Percentiles rank a stretch among this genome's conserved stretches.
These are phyloP conservation scores for Serendipita indica DNA, from an alignment of 768 basidiomycete species.

Conservation along the genomic window DNA sequence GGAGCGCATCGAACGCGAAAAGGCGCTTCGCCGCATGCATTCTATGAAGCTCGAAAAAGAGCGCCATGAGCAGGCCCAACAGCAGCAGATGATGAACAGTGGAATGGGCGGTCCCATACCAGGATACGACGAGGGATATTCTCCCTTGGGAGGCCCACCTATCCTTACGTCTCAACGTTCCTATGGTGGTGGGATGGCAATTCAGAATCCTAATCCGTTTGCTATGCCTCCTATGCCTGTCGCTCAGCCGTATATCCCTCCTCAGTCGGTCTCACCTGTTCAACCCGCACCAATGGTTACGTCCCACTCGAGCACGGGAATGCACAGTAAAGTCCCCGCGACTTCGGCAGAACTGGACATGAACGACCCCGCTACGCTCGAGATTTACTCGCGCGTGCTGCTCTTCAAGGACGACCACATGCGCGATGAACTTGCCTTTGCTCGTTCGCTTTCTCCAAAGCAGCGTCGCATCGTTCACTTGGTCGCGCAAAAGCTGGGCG, in stretches of 20 bases:
- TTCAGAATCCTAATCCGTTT: constrained; percentile 27
- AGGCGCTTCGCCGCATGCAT: constrained; percentile 94
- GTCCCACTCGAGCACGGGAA: constrained; percentile 44
- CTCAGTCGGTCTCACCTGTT: constrained; percentile 13
- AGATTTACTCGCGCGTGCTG: constrained; percentile 92
- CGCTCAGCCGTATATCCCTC: constrained; percentile 21
- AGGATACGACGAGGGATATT: constrained; percentile 7
- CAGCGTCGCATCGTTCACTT: constrained; percentile 89
- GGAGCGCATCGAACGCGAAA: constrained; percentile 95
- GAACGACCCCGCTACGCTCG: constrained; percentile 88
- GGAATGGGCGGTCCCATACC: constrained; percentile 29
- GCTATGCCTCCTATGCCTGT: constrained; percentile 9
- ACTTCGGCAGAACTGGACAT: constrained; percentile 64
- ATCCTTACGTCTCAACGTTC: constrained; percentile 32
- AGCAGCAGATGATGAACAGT: constrained; percentile 62
- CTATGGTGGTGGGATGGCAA: constrained; percentile 27
- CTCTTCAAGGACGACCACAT: constrained; percentile 96
- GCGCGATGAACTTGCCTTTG: constrained; percentile 95
- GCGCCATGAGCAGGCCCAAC: constrained; percentile 31
- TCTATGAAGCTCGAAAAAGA: constrained; percentile 93
- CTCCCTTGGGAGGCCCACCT: not conserved
- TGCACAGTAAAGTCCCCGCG: constrained; percentile 46
- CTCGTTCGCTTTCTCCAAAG: constrained; percentile 66
- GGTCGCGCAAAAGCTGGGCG: constrained; percentile 89
- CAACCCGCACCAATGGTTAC: constrained; percentile 39